Base-by-base conservation (phyloP, 2,329 filamentous ascomycete species). In the Fusarium marasasianum region DNA sequence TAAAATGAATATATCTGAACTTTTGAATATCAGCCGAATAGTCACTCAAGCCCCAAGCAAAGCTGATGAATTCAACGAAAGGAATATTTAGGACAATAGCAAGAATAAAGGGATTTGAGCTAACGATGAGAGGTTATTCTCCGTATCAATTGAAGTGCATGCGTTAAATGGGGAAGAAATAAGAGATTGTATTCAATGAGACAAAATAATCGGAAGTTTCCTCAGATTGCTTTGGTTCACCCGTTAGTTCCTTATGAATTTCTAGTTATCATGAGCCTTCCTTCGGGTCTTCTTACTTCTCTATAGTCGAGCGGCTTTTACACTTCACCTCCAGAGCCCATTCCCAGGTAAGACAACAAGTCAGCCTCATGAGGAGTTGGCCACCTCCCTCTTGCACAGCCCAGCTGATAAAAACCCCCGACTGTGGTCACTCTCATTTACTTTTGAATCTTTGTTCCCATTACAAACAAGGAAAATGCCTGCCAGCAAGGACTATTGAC, bases 381-480 rank as follows among this genome's bases (percentile, higher is more conserved):
- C 12, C 17, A 18, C 20, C 17, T 50, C 15, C 10, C 22, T 50
- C 22, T 14, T 37, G n/a, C 50, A 12, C 13, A 38, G 33, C 33
- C 50, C 50, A 17, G 17, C 3, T 6, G 1, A 8, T 9, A 33
- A 33, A 22, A 50, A 33, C 2, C 10, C n/a, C 4, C 11, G 8
- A 1, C 8, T 22, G 18, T 29, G 4, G 11, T 6, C 12, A 9
- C 18, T 14, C 3, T 33, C 5, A 9, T 9, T 11, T 31, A 18
- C 5, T 0, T 5, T 10, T 17, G 3, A 14, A 17, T n/a, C n/a
- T 11, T 10, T 1, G 2, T 5, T 20, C 13, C 20, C 17, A 26
- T 20, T 15, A 1, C 4, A 5, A 22, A 7, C 3, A 17, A 17
- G 1, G 4, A 35, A n/a, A 14, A 58, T 59, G 58, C 8, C 14